A percentile compares a stretch with the other conserved stretches of the same genome.
These are phyloP conservation scores for Zygoascus meyerae DNA, from an alignment of 1,139 yeast species.

Conservation along the genomic window DNA sequence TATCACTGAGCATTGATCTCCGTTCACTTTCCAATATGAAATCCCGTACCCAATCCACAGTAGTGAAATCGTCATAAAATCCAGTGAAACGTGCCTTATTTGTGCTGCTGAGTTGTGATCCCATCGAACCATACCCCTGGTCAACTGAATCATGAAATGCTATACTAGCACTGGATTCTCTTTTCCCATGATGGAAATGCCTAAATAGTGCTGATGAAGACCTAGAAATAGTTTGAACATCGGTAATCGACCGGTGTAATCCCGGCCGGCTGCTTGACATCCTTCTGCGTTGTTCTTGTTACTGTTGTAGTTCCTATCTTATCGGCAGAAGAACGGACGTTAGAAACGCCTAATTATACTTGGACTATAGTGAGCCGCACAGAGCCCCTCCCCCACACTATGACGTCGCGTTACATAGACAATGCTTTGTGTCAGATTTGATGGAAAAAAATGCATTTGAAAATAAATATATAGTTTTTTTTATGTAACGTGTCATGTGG, in stretches of 20 bases:
- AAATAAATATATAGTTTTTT: background rate
- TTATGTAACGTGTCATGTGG: too few relatives aligned
- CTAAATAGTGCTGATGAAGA: slow-evolving; percentile 3
- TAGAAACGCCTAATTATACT: too few relatives aligned
- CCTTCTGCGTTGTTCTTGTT: background rate
- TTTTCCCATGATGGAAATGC: slow-evolving; percentile 6
- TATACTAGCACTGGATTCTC: slow-evolving; percentile 2
- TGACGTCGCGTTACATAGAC: background rate
- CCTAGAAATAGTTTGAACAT: background rate
- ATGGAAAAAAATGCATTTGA: background rate
- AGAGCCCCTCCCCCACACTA: too few relatives aligned
- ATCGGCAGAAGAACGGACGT: too few relatives aligned
- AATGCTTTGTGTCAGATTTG: background rate
- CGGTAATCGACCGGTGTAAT: slow-evolving; percentile 7
- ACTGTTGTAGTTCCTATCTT: background rate
- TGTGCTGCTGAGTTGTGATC: background rate
- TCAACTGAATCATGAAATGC: background rate
- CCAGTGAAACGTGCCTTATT: slow-evolving; percentile 2
- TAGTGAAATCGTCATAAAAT: slow-evolving; percentile 55
- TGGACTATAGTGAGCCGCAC: too few relatives aligned
- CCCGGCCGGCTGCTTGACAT: slow-evolving; percentile 4
- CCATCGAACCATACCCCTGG: background rate
- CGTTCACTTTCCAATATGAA: slow-evolving; percentile 45
- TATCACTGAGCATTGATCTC: slow-evolving; percentile 37
- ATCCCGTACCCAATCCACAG: slow-evolving; percentile 64